These are phyloP conservation scores for Echria macrotheca DNA, from an alignment of 495 filamentous ascomycete genomes.

Conservation along the genomic window DNA sequence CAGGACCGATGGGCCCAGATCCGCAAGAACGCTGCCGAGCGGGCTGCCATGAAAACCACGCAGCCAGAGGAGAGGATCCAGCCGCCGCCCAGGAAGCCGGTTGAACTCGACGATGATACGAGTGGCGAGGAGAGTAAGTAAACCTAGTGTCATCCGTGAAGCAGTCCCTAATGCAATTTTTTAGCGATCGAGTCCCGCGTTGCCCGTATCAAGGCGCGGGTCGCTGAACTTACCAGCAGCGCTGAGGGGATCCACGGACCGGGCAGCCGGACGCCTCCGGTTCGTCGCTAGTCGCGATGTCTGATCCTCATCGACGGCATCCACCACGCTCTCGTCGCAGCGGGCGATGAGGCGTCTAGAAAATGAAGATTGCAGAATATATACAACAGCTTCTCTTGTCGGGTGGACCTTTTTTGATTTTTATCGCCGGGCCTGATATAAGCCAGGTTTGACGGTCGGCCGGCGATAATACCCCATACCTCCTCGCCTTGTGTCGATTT, in stretches of 20 bases:
- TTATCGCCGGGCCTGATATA: not conserved
- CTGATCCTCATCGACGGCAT: not conserved
- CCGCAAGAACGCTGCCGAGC: conserved; percentile 83
- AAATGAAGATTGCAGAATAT: not conserved
- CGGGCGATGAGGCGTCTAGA: not conserved
- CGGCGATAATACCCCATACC: too few species aligned
- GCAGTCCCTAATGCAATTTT: not conserved
- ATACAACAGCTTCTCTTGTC: not conserved
- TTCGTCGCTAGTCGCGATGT: conserved; percentile 25
- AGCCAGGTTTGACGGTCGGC: too few species aligned
- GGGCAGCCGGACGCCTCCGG: conserved; percentile 16
- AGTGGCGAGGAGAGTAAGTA: conserved; percentile 94
- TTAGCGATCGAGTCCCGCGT: conserved; percentile 91
- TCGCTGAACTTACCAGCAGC: conserved; percentile 86
- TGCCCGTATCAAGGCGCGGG: conserved; percentile 94
- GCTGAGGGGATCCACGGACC: conserved; percentile 16
- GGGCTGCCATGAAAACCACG: conserved; percentile 52
- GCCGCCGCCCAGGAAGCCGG: conserved; percentile 52
- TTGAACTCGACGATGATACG: conserved; percentile 69
- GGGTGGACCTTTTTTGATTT: not conserved
- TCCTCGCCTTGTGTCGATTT: too few species aligned
- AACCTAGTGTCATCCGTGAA: not conserved
- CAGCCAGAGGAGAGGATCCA: conserved; percentile 59
- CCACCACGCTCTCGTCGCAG: not conserved
- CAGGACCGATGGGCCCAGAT: conserved; percentile 92